Evolutionary conservation across 768 basidiomycete genomes (phyloP).

Genomic region (Crucibulum laeve): DNA sequence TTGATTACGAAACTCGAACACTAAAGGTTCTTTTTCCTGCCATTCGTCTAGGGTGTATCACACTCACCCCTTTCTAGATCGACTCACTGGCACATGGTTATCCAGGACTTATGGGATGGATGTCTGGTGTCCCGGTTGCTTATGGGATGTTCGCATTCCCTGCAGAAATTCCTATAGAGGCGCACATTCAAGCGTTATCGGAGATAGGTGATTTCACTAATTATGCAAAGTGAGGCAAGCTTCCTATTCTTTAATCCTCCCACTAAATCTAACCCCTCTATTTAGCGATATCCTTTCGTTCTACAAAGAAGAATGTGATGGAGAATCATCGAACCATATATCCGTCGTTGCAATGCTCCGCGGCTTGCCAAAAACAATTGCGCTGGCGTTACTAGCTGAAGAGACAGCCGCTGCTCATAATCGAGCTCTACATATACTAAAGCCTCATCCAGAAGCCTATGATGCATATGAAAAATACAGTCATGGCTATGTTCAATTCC

Average conservation of each 20-base stretch:
- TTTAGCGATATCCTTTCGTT: conserved; percentile 35
- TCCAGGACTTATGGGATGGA: conserved; percentile 6
- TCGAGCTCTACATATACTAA: conserved; percentile 18
- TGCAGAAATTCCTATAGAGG: conserved; percentile 11
- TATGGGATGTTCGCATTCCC: conserved; percentile 28
- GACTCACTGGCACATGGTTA: conserved; percentile 3
- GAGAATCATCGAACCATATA: conserved; percentile 29
- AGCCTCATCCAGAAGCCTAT: conserved; percentile 7
- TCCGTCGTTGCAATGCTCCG: conserved; percentile 22
- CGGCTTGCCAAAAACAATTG: conserved; percentile 19
- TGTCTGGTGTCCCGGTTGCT: conserved; percentile 23
- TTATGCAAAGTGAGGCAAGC: background rate
- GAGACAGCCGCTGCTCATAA: conserved; percentile 18
- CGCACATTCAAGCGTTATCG: conserved; percentile 1
- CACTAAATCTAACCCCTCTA: background rate
- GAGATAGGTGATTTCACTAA: background rate
- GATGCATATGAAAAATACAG: conserved; percentile 12
- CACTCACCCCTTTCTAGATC: background rate
- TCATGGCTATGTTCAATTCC: conserved; percentile 21
- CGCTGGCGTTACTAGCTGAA: conserved; percentile 16
- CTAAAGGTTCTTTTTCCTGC: conserved; percentile 15
- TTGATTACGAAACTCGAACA: conserved; percentile 22
- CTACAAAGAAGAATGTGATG: conserved; percentile 33
- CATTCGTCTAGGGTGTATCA: background rate
- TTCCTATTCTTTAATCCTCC: background rate